A percentile compares a stretch with the other conserved stretches of the same genome.
Evolutionary conservation across 495 filamentous ascomycete genomes (phyloP).

Genomic region (Choiromyces venosus): DNA sequence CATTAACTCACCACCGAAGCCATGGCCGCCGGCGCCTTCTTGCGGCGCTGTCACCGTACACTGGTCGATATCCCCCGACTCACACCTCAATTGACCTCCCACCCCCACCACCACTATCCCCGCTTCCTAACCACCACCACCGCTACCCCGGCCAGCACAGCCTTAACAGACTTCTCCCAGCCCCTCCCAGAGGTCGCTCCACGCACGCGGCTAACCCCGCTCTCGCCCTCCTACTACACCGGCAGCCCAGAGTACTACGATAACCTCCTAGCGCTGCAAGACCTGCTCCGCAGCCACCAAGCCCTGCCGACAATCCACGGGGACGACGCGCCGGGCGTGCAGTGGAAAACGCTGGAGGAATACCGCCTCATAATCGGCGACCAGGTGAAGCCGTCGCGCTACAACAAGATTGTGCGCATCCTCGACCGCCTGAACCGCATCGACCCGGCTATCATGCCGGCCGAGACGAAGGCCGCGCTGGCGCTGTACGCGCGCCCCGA

Average conservation of each 20-base stretch:
- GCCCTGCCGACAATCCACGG: constrained; percentile 62
- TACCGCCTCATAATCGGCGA: constrained; percentile 72
- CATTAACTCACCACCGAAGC: constrained; percentile 11
- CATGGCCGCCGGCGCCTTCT: constrained; percentile 27
- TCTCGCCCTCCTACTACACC: constrained; percentile 90
- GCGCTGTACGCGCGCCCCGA: constrained; percentile 65
- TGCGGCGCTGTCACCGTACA: constrained; percentile 26
- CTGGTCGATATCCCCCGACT: constrained; percentile 11
- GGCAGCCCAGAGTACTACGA: constrained; percentile 80
- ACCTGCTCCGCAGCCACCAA: constrained; percentile 63
- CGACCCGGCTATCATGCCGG: constrained; percentile 68
- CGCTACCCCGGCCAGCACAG: constrained; percentile 12
- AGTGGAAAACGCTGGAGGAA: constrained; percentile 75
- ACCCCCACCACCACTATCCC: constrained; percentile 18
- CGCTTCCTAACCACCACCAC: constrained; percentile 34
- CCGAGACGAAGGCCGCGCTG: constrained; percentile 59
- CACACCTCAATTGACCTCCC: constrained; percentile 6
- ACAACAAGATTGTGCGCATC: constrained; percentile 65
- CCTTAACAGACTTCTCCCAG: not conserved
- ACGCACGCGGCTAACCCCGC: constrained; percentile 66
- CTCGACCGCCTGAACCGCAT: constrained; percentile 80
- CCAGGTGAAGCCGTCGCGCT: constrained; percentile 69
- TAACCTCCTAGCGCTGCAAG: constrained; percentile 65
- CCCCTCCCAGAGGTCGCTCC: constrained; percentile 22
- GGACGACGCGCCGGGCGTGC: constrained; percentile 63